Evolutionary conservation across 1,284 basidiomycete species (phyloP), one percentile per base, ranked within the genome.

Genomic region (Schizopora paradoxa): DNA sequence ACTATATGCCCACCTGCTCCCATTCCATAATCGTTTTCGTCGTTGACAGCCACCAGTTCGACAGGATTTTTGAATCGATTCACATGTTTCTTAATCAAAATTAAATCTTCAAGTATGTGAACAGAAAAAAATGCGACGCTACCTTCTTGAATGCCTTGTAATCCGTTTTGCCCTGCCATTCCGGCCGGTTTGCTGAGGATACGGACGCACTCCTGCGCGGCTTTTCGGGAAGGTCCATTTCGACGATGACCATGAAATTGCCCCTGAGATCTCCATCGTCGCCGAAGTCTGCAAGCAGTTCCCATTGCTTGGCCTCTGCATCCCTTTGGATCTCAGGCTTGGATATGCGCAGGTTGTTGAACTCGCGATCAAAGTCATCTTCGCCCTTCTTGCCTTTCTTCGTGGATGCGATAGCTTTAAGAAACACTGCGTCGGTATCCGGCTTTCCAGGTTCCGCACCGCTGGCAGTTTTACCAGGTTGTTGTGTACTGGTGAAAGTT

Each of bases 131-230:
- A 5, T 37, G 21, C 14, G 14, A n/a, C 42, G 37, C 14, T 21
- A 82, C 88, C 77, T 82, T 84, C 56, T 82, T 89, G 60, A 93
- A 93, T 65, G 87, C 92, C 63, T 93, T 93, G 64, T 84, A 92
- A 60, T 93, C 83, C 1, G 79, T 78, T 48, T 68, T 69, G 0
- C 78, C 79, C 44, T 73, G 65, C 75, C 80, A 84, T 14, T 74
- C 66, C 4, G 66, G 51, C 51, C 56, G 55, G n/a, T n/a, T n/a
- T n/a, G n/a, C n/a, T n/a, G n/a, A n/a, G n/a, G n/a, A n/a, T n/a
- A n/a, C n/a, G n/a, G n/a, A n/a, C n/a, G n/a, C 46, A 34, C 41
- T 43, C 43, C 41, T 33, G 27, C 49, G 51, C 39, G 61, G 56
- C 48, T 65, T 63, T 51, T 61, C 62, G 56, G 64, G 72, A 8